Evolutionary conservation across 768 basidiomycete genomes (phyloP).

Genomic region (Steccherinum ochraceum): DNA sequence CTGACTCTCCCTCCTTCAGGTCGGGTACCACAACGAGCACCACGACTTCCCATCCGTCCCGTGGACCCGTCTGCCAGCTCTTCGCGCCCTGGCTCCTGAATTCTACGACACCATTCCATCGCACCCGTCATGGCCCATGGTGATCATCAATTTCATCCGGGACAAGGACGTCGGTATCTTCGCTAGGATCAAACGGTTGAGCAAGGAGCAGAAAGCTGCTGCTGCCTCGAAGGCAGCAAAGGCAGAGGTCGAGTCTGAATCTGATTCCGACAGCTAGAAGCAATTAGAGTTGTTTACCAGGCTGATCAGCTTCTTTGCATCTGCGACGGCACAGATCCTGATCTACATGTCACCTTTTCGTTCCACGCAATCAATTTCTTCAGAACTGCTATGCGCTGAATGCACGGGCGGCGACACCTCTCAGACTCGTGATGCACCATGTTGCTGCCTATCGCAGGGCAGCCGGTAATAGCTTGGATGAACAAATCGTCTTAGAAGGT

Average conservation of each 20-base stretch:
- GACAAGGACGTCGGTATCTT: constrained; percentile 86
- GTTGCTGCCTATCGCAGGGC: no score
- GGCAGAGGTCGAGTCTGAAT: constrained; percentile 3
- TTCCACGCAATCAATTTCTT: no score
- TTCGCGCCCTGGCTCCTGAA: constrained; percentile 81
- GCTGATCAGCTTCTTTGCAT: background rate
- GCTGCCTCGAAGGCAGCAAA: constrained; percentile 1
- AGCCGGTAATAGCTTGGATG: no score
- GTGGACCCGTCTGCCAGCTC: constrained; percentile 87
- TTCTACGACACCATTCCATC: constrained; percentile 85
- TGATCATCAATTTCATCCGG: constrained; percentile 90
- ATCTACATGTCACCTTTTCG: no score
- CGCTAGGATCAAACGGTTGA: constrained; percentile 74
- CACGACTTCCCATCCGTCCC: constrained; percentile 97
- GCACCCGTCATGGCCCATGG: constrained; percentile 93
- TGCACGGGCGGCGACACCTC: no score
- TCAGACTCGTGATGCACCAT: no score
- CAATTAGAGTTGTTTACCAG: background rate
- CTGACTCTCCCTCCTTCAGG: constrained; percentile 36
- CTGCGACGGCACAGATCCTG: no score
- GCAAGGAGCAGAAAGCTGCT: constrained; percentile 25
- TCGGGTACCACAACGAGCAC: constrained; percentile 99
- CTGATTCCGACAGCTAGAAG: background rate
- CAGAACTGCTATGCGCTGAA: no score
- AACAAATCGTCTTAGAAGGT: no score